Conservation (phyloP, 306 rosid genomes). For the Trifolium subterraneum region DNA sequence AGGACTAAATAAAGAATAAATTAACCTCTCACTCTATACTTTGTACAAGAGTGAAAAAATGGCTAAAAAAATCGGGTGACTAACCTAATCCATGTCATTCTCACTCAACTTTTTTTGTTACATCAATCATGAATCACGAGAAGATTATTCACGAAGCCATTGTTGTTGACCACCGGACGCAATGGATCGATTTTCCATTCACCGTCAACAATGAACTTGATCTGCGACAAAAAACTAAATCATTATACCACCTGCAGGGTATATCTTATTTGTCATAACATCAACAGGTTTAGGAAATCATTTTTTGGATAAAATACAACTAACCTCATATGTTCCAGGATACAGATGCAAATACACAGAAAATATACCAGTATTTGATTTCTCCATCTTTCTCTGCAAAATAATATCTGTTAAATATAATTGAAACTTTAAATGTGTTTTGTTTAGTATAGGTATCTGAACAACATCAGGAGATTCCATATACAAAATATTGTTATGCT, state of each 20-base stretch:
- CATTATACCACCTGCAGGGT: not conserved
- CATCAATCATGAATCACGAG: slow-evolving; percentile 55
- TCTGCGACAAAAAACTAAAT: slow-evolving; percentile 53
- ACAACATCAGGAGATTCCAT: not conserved
- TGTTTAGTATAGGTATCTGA: not conserved
- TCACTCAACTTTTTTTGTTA: not conserved
- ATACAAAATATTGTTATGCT: slow-evolving; percentile 6
- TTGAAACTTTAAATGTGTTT: not conserved
- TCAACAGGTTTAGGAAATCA: slow-evolving; percentile 23
- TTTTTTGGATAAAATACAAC: slow-evolving; percentile 21
- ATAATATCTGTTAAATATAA: slow-evolving; percentile 37
- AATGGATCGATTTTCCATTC: slow-evolving; percentile 87
- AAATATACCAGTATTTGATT: slow-evolving; percentile 69
- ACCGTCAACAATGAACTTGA: slow-evolving; percentile 94
- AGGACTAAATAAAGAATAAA: slow-evolving; percentile 47
- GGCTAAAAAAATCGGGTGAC: slow-evolving; percentile 21
- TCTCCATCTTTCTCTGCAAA: slow-evolving; percentile 86
- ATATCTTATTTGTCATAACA: slow-evolving; percentile 14
- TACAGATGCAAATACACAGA: slow-evolving; percentile 70
- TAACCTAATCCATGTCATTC: slow-evolving; percentile 41
- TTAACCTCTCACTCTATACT: slow-evolving; percentile 37
- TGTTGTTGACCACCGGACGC: slow-evolving; percentile 64
- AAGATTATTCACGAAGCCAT: slow-evolving; percentile 71
- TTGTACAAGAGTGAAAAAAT: slow-evolving; percentile 27
- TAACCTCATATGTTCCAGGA: slow-evolving; percentile 94